Conservation (phyloP, 2,329 filamentous ascomycete genomes). For the Fusarium nematophilum region DNA sequence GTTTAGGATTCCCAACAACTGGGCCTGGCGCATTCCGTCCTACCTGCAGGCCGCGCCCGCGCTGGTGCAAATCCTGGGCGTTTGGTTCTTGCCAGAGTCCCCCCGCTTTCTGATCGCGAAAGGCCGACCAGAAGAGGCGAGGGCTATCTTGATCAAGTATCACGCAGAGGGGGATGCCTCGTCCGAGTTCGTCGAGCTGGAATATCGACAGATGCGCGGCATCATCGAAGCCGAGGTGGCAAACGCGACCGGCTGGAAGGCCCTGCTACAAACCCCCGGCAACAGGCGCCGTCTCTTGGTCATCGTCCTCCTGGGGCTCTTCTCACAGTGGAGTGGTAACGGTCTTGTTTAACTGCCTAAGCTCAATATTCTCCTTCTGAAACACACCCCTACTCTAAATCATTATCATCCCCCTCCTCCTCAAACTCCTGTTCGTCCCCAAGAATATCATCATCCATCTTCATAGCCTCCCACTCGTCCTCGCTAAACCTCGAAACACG, state of each 20-base stretch:
- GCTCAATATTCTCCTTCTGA: no score
- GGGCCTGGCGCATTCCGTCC: conserved; percentile 50
- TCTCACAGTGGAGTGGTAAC: conserved; percentile 33
- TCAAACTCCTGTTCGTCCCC: no score
- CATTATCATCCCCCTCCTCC: no score
- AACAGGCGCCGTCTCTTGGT: conserved; percentile 23
- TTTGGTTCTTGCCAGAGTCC: conserved; percentile 69
- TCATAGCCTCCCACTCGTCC: no score
- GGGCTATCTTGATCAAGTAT: conserved; percentile 35
- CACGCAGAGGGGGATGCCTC: conserved; percentile 3
- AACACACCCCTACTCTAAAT: no score
- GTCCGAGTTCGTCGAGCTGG: conserved; percentile 16
- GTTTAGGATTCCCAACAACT: conserved; percentile 40
- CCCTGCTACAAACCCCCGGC: conserved; percentile 13
- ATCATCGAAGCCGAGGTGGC: conserved; percentile 30
- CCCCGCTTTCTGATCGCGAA: conserved; percentile 67
- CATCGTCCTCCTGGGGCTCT: conserved; percentile 23
- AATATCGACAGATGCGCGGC: conserved; percentile 29
- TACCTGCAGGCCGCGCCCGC: conserved; percentile 35
- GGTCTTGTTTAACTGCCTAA: conserved; percentile 31
- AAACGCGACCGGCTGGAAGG: conserved; percentile 19
- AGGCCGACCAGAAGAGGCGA: conserved; percentile 51
- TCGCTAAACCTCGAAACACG: no score
- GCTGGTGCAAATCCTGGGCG: conserved; percentile 25
- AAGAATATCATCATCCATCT: no score